phyloP scores from a whole-genome alignment of 495 filamentous ascomycete genomes.

The Neurospora sp. region DNA sequence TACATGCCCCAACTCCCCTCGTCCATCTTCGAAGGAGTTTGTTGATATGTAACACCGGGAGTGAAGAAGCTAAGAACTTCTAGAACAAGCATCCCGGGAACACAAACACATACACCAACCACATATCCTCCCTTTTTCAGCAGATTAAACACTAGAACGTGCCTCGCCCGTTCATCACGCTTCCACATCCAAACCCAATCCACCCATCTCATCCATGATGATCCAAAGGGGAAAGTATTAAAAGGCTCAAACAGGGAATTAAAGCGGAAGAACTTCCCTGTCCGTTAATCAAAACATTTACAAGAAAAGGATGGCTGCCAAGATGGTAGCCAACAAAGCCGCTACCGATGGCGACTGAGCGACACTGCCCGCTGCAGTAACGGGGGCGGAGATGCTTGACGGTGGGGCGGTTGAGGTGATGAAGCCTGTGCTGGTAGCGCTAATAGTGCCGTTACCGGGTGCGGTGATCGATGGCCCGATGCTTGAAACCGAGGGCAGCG shows the following conservation, averaged over 20 bases:
- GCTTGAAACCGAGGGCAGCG: neutral
- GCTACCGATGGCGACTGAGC: neutral
- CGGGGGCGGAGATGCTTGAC: neutral
- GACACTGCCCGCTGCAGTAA: neutral
- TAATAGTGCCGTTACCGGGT: neutral
- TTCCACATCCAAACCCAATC: neutral
- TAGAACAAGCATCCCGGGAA: neutral
- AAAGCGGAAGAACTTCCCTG: slow-evolving; percentile 2
- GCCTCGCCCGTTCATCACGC: neutral
- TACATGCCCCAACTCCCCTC: neutral
- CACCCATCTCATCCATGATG: neutral
- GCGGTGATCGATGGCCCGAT: neutral
- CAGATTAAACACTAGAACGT: neutral
- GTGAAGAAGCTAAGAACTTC: neutral
- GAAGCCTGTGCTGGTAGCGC: neutral
- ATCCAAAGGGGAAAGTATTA: neutral
- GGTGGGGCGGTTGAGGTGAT: neutral
- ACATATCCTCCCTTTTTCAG: neutral
- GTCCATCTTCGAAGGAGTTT: neutral
- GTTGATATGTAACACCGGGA: neutral
- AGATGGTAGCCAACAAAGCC: neutral
- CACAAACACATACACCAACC: neutral
- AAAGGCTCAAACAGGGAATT: neutral
- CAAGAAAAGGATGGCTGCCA: neutral
- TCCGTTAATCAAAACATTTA: neutral